Percentiles rank a stretch among this genome's conserved stretches.
Evolutionary conservation across 1,139 yeast genomes (phyloP).

Genomic region (Trichomonascaceae sp.): DNA sequence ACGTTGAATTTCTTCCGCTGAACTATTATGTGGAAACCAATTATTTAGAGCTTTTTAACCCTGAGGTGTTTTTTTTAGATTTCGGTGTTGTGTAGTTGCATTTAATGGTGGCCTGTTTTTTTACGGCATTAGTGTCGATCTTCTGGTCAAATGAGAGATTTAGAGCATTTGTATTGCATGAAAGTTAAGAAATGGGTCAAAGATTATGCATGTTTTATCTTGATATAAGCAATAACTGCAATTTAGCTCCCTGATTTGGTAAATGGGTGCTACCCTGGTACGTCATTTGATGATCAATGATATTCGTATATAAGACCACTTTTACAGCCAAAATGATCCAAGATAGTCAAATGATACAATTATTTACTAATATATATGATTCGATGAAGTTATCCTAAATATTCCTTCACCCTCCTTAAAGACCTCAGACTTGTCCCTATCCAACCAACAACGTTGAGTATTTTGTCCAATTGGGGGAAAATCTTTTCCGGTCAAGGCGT

Average conservation of each 20-base stretch:
- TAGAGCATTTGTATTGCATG: neutral
- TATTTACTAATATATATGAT: no score
- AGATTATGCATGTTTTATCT: neutral
- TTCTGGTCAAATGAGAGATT: neutral
- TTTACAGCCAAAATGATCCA: neutral
- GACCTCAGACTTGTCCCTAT: neutral
- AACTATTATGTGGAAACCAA: slow-evolving; percentile 11
- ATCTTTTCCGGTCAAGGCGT: neutral
- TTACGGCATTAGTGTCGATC: neutral
- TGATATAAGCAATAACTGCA: neutral
- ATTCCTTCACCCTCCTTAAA: no score
- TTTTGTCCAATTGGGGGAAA: neutral
- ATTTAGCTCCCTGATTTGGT: neutral
- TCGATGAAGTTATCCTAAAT: no score
- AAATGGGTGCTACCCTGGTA: neutral
- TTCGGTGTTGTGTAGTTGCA: neutral
- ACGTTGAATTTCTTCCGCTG: slow-evolving; percentile 28
- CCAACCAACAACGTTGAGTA: neutral
- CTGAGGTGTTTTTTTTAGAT: slow-evolving; percentile 28
- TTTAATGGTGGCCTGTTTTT: neutral
- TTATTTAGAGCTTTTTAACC: slow-evolving; percentile 27
- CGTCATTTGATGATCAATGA: neutral
- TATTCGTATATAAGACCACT: neutral
- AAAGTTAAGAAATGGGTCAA: neutral
- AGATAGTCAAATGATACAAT: no score